Conservation (phyloP, 352 stramenopile species). For the Phytopythium delawarense region DNA sequence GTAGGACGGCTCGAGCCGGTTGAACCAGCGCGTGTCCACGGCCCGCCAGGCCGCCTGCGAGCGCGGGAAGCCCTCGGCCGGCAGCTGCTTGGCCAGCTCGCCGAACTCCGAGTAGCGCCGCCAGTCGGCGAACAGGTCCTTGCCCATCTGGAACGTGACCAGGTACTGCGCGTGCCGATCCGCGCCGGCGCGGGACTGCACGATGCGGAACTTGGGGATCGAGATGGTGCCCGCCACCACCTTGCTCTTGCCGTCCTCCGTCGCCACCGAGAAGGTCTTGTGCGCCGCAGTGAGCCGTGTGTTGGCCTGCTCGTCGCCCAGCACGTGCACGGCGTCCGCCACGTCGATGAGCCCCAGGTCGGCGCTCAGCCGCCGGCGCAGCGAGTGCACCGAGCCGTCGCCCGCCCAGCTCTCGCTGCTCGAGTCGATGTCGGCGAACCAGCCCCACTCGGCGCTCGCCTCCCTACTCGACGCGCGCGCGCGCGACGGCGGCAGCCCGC, state of each 20-base stretch:
- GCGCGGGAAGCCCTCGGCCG: slow-evolving; percentile 42
- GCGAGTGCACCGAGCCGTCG: slow-evolving; percentile 54
- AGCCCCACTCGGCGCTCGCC: slow-evolving; percentile 80
- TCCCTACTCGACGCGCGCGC: slow-evolving; percentile 69
- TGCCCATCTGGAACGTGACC: slow-evolving; percentile 82
- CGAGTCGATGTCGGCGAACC: slow-evolving; percentile 87
- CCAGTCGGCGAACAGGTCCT: slow-evolving; percentile 85
- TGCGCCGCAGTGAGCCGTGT: slow-evolving; percentile 78
- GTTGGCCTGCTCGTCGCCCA: slow-evolving; percentile 83
- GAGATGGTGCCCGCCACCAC: slow-evolving; percentile 75
- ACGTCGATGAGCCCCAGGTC: slow-evolving; percentile 65
- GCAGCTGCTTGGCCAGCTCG: slow-evolving; percentile 79
- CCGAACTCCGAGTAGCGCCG: slow-evolving; percentile 86
- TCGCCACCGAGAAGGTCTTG: slow-evolving; percentile 81
- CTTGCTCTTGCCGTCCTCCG: slow-evolving; percentile 65
- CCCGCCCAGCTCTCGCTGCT: slow-evolving; percentile 79
- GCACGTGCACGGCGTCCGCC: slow-evolving; percentile 56
- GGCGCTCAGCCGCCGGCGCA: slow-evolving; percentile 60
- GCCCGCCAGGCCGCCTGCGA: slow-evolving; percentile 62
- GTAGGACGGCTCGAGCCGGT: slow-evolving; percentile 82
- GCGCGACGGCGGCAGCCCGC: slow-evolving; percentile 32
- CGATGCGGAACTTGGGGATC: slow-evolving; percentile 87
- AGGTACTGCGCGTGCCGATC: slow-evolving; percentile 86
- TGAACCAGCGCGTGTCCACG: slow-evolving; percentile 87
- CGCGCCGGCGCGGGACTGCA: slow-evolving; percentile 70